phyloP scores from a whole-genome alignment of 768 basidiomycete genomes.

The Crepidotus variabilis region DNA sequence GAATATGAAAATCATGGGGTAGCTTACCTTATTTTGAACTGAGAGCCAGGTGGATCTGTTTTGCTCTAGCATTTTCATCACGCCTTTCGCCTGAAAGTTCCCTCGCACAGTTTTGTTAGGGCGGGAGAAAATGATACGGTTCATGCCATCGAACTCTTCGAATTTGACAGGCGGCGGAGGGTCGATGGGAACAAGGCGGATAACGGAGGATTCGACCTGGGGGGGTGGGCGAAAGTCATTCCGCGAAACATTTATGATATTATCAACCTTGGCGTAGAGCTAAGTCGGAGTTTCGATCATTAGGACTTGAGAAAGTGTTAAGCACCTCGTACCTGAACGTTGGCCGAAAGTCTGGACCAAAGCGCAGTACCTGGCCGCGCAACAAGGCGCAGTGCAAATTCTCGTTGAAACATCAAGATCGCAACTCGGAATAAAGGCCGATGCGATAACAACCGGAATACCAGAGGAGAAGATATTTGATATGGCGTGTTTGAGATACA shows the following conservation, averaged over 20 bases:
- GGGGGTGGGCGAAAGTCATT: slow-evolving; percentile 98
- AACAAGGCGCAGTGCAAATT: slow-evolving; percentile 91
- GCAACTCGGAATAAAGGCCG: slow-evolving; percentile 91
- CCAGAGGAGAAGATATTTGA: slow-evolving; percentile 96
- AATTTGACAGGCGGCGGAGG: slow-evolving; percentile 95
- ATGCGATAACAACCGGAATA: slow-evolving; percentile 95
- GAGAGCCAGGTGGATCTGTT: slow-evolving; percentile 94
- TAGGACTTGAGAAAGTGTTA: background rate
- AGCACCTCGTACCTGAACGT: slow-evolving; percentile 63
- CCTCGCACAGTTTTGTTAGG: slow-evolving; percentile 89
- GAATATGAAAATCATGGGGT: background rate
- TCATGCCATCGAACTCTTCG: slow-evolving; percentile 96
- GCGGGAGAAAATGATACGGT: slow-evolving; percentile 83
- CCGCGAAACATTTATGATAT: slow-evolving; percentile 94
- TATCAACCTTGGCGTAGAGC: slow-evolving; percentile 93
- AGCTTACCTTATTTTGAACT: slow-evolving; percentile 58
- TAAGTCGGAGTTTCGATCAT: slow-evolving; percentile 12
- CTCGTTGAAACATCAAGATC: slow-evolving; percentile 99
- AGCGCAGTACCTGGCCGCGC: slow-evolving; percentile 79
- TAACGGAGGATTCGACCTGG: slow-evolving; percentile 88
- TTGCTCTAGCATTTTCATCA: slow-evolving; percentile 89
- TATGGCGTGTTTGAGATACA: slow-evolving; percentile 99
- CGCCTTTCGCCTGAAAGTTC: slow-evolving; percentile 91
- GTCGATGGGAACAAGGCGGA: slow-evolving; percentile 87
- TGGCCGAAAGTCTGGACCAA: slow-evolving; percentile 94